Percentiles rank a stretch among this genome's conserved stretches.
Conservation (phyloP, 441 rosid genomes). For the Eutrema salsugineum region DNA sequence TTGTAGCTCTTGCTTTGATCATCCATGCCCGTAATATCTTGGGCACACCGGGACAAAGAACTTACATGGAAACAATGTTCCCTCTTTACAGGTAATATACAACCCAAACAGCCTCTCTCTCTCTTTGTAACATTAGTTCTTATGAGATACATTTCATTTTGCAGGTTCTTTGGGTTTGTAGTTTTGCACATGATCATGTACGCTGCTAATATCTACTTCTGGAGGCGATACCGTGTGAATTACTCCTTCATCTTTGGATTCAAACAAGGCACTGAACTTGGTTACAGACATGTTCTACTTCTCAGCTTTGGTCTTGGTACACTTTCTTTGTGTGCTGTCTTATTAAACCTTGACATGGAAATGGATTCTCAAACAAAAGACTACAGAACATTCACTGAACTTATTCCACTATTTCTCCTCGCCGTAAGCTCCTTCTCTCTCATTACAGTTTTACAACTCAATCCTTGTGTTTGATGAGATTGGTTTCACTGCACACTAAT, state of each 20-base stretch:
- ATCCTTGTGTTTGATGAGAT: neutral
- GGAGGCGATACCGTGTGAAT: conserved; percentile 68
- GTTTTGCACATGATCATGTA: conserved; percentile 62
- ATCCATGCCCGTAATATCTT: conserved; percentile 44
- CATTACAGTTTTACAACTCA: neutral
- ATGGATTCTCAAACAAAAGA: conserved; percentile 52
- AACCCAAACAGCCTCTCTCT: neutral
- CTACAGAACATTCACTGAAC: conserved; percentile 44
- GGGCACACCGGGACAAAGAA: conserved; percentile 23
- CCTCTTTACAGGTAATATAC: conserved; percentile 60
- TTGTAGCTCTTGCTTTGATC: conserved; percentile 44
- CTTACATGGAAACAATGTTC: conserved; percentile 68
- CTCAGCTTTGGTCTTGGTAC: conserved; percentile 53
- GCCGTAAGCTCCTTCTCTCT: conserved; percentile 33
- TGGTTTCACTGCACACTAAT: neutral
- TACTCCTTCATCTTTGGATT: conserved; percentile 78
- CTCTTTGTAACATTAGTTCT: neutral
- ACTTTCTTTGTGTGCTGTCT: conserved; percentile 44
- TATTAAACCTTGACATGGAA: conserved; percentile 75
- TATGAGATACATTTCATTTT: neutral
- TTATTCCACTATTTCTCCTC: conserved; percentile 51
- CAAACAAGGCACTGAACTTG: conserved; percentile 61
- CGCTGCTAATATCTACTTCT: conserved; percentile 56
- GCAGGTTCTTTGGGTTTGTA: conserved; percentile 65
- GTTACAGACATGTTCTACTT: conserved; percentile 61